Percentiles rank a stretch among this genome's conserved stretches.
Evolutionary conservation across 768 basidiomycete species (phyloP).

Genomic region (Rhodotorula babjevae): DNA sequence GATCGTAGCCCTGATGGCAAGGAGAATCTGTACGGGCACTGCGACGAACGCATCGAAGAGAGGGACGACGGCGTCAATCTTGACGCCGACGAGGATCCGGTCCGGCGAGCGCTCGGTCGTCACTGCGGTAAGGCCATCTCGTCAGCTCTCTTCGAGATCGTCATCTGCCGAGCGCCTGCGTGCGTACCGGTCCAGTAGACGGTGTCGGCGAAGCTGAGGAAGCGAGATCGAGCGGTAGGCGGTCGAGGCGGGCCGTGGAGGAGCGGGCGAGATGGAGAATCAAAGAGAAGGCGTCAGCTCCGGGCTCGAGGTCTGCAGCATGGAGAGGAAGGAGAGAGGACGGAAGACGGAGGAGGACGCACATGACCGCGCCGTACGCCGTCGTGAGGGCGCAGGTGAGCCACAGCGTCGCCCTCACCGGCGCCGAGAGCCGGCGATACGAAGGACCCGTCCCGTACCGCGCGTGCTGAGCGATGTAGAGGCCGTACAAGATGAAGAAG

Average conservation of each 20-base stretch:
- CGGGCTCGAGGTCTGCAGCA: too few relatives aligned
- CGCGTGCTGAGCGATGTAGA: neutral
- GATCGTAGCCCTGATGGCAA: neutral
- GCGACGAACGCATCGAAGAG: neutral
- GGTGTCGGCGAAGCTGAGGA: neutral
- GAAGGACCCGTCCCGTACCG: neutral
- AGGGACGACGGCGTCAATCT: neutral
- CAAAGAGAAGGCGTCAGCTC: too few relatives aligned
- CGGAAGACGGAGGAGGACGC: too few relatives aligned
- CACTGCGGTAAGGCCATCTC: too few relatives aligned
- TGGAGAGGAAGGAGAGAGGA: too few relatives aligned
- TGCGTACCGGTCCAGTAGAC: too few relatives aligned
- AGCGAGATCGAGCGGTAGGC: too few relatives aligned
- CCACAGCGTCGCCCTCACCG: slow-evolving; percentile 6
- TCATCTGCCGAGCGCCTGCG: too few relatives aligned
- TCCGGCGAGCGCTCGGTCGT: neutral
- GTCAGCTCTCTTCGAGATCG: too few relatives aligned
- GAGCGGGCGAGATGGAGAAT: too few relatives aligned
- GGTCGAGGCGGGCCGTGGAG: too few relatives aligned
- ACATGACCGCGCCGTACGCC: neutral
- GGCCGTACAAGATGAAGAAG: slow-evolving; percentile 5
- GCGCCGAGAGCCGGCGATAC: neutral
- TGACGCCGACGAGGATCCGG: neutral
- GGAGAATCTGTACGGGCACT: neutral
- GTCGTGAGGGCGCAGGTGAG: neutral